A percentile compares a stretch with the other conserved stretches of the same genome.
Evolutionary conservation across 1,284 basidiomycete species (phyloP).

Genomic region (Moniliella sp.): DNA sequence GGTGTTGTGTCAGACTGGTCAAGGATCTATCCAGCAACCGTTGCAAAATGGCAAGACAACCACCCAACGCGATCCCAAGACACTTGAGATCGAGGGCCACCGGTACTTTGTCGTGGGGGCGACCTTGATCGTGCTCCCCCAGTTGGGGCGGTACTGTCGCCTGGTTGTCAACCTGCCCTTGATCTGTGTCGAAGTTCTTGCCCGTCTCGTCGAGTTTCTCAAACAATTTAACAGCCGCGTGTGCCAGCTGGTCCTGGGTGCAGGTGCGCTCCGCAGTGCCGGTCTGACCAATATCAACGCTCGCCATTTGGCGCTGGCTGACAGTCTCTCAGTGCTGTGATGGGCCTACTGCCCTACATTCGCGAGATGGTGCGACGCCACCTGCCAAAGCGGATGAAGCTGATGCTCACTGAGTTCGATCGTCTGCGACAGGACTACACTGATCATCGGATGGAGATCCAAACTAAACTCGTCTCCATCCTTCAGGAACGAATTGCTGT

Average conservation of each 20-base stretch:
- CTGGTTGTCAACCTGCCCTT: slow-evolving; percentile 68
- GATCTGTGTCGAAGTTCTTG: slow-evolving; percentile 80
- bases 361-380: slow-evolving; percentile 81
- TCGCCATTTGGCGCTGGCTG: slow-evolving; percentile 84
- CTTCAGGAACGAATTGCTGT: slow-evolving; percentile 82
- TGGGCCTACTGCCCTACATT: slow-evolving; percentile 84
- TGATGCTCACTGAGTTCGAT: slow-evolving; percentile 92
- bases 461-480: slow-evolving; percentile 86
- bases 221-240: slow-evolving; percentile 81
- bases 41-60: too few relatives aligned
- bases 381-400: slow-evolving; percentile 66
- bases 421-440: slow-evolving; percentile 86
- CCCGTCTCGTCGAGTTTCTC: slow-evolving; percentile 74
- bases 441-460: slow-evolving; percentile 97
- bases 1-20: too few relatives aligned
- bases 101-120: slow-evolving; percentile 36
- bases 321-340: slow-evolving; percentile 77
- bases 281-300: slow-evolving; percentile 96
- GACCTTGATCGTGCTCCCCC: slow-evolving; percentile 52
- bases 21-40: too few relatives aligned
- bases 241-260: slow-evolving; percentile 89
- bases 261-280: slow-evolving; percentile 89
- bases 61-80: too few relatives aligned
- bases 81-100: background rate
- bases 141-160: slow-evolving; percentile 65